Base-by-base conservation (phyloP, 306 rosid genomes). In the Prinsepia uniflora region DNA sequence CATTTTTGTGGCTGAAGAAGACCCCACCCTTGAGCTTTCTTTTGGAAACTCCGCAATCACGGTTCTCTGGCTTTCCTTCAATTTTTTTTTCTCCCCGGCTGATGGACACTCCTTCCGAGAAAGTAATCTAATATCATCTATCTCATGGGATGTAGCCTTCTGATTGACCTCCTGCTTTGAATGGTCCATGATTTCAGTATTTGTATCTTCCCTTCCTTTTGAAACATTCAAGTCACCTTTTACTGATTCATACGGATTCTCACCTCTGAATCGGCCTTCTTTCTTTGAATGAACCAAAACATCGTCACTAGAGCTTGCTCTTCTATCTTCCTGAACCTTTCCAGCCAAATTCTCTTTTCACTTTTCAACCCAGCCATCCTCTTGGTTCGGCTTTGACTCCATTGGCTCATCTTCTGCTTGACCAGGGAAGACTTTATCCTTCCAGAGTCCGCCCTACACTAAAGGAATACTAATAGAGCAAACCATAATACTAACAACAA, bases 81-180 rank as follows among this genome's bases (percentile, higher is more conserved):
- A 72, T 74, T 86, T 94, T 81, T 83, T 85, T 81, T 91, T 91
- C 19, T 81, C 87, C 48, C 75, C 88, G 3, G 65, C 77, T 61
- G 75, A 40, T 46, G 77, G 76, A 80, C 66, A 72, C 65, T 91
- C 96, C 75, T 78, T 77, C 44, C 84, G 81, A 39, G 72, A 78
- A 62, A 74, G 75, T 75, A 81, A 75, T 76, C 84, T 22, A 17
- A 64, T 20, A 54, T 60, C 76, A 79, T 87, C 94, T 76, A 72
- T 84, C 61, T 85, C 95, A 55, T 76, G 68, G 52, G 66, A 48
- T 46, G 73, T 68, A 41, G 48, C 78, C 80, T 79, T 90, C 72
- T 81, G 84, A 76, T 61, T 59, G 79, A 70, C 69, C 81, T 77
- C 84, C 81, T 75, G 79, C 77, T 79, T 86, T 45, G 79, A 78